Evolutionary conservation across 208 protist species (phyloP).

Genomic region (Leishmania turanica): DNA sequence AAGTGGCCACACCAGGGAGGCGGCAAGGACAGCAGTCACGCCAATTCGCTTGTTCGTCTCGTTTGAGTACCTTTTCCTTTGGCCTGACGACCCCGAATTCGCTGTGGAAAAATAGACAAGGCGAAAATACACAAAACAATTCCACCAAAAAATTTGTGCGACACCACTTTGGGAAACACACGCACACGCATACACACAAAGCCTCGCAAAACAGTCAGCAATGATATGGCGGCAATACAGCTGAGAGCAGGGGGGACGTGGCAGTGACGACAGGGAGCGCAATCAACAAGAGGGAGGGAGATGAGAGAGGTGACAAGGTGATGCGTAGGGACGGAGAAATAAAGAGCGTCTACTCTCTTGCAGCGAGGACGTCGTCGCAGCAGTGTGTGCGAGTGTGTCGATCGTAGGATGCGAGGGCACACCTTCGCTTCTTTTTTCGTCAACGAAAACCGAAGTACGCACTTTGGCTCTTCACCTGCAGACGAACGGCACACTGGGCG

Average conservation of each 20-base stretch:
- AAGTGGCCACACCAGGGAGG: not conserved
- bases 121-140: not conserved
- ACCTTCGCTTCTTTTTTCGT: not conserved
- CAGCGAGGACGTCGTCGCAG: not conserved
- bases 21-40: not conserved
- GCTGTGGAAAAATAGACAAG: not conserved
- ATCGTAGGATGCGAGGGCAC: not conserved
- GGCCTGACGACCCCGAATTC: not conserved
- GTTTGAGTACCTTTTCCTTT: not conserved
- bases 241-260: not conserved
- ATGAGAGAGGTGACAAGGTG: constrained; percentile 1
- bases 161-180: too few species aligned
- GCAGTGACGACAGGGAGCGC: not conserved
- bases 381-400: not conserved
- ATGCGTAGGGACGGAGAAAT: not conserved
- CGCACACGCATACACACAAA: not conserved
- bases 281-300: not conserved
- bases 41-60: not conserved
- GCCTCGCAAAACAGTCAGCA: not conserved
- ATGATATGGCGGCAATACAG: not conserved
- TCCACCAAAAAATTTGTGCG: too few species aligned
- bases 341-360: not conserved
- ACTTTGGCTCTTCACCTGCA: not conserved
- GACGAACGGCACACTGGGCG: not conserved
- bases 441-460: not conserved